Conservation (phyloP, 352 stramenopile genomes). For the Phytophthora pluvialis region DNA sequence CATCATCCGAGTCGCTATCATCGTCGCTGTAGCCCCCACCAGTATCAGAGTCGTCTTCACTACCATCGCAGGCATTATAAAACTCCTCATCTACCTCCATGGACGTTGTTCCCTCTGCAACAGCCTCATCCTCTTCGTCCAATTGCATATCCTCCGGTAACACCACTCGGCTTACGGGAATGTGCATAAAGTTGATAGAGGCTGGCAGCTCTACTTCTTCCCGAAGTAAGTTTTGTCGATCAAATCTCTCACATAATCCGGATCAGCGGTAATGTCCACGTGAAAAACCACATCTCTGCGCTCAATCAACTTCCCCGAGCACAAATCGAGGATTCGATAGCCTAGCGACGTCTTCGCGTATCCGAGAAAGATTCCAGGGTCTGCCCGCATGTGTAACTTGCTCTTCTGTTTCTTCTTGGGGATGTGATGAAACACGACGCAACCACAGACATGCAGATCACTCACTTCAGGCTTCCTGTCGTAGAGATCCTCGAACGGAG, state of each 20-base stretch:
- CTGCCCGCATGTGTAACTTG: not conserved
- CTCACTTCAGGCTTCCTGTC: not conserved
- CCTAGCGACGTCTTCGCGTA: not conserved
- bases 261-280: not conserved
- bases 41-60: not conserved
- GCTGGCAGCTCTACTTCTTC: not conserved
- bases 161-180: not conserved
- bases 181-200: not conserved
- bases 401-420: conserved; percentile 3
- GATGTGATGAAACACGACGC: conserved; percentile 7
- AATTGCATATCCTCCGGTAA: not conserved
- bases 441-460: not conserved
- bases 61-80: not conserved
- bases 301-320: not conserved
- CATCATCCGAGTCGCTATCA: not conserved
- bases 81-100: not conserved
- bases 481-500: not conserved
- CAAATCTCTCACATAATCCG: not conserved
- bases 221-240: not conserved
- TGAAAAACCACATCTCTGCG: not conserved
- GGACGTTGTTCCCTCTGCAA: no score
- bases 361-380: not conserved
- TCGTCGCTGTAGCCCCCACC: not conserved
- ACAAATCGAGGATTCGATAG: not conserved
- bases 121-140: no score